phyloP scores from a whole-genome alignment of 169 alveolate species.

The Eimeria tenella region DNA sequence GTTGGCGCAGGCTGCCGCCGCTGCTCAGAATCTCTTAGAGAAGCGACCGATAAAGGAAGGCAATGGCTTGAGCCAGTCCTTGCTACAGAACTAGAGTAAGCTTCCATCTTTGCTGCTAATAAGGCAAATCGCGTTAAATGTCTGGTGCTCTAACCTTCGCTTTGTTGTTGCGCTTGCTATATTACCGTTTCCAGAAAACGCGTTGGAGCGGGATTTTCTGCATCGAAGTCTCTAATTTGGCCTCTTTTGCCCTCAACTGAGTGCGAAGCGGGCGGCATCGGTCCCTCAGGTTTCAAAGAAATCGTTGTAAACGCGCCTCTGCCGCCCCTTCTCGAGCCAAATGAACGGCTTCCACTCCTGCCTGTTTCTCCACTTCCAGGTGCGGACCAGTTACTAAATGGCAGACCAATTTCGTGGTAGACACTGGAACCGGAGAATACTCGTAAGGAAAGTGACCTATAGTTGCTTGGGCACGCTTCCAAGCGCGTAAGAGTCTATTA shows the following conservation, averaged over 20 bases:
- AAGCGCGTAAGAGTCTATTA: not conserved
- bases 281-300: not conserved
- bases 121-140: too few relatives aligned
- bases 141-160: not conserved
- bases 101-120: not conserved
- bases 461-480: not conserved
- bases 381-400: not conserved
- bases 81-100: not conserved
- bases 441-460: not conserved
- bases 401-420: too few relatives aligned
- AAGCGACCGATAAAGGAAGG: conserved; percentile 14
- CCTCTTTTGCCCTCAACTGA: not conserved
- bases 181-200: conserved; percentile 8
- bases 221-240: conserved; percentile 32
- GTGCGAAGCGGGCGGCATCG: conserved; percentile 7
- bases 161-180: not conserved
- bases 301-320: not conserved
- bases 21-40: conserved; percentile 23
- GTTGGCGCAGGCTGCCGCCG: conserved; percentile 25
- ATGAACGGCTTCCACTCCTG: conserved; percentile 47
- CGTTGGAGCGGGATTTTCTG: conserved; percentile 32
- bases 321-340: conserved; percentile 39
- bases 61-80: conserved; percentile 34
- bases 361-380: conserved; percentile 70
- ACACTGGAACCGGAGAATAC: too few relatives aligned